Percentiles rank a stretch among this genome's conserved stretches.
Evolutionary conservation across 1,139 yeast genomes (phyloP).

Genomic region (Kodamaea arcana): DNA sequence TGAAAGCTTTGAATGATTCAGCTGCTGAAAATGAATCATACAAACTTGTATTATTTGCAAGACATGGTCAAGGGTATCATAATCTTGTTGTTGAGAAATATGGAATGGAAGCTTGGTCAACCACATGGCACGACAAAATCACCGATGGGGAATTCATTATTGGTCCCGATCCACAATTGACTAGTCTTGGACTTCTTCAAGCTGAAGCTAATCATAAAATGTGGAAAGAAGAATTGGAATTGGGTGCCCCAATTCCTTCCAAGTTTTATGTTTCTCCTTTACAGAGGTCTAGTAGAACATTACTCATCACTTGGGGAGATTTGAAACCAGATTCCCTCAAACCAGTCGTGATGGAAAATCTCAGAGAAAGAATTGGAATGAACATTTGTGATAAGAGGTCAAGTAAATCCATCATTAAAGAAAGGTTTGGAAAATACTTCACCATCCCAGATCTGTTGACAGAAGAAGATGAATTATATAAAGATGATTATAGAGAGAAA

Average conservation of each 20-base stretch:
- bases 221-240: conserved; percentile 16
- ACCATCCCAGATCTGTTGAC: conserved; percentile 15
- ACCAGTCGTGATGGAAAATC: conserved; percentile 13
- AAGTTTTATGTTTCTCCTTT: conserved; percentile 23
- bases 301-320: conserved; percentile 20
- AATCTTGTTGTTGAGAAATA: conserved; percentile 40
- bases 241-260: conserved; percentile 20
- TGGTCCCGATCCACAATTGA: conserved; percentile 47
- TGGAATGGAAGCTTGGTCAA: conserved; percentile 40
- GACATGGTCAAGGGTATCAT: conserved; percentile 48
- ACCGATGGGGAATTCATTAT: conserved; percentile 44
- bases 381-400: conserved; percentile 27
- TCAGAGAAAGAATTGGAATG: conserved; percentile 15
- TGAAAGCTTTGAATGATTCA: conserved; percentile 26
- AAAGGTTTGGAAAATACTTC: conserved; percentile 35
- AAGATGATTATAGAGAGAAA: conserved; percentile 15
- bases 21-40: conserved; percentile 25
- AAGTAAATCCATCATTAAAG: conserved; percentile 26
- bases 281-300: conserved; percentile 21
- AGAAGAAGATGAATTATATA: conserved; percentile 18
- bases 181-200: conserved; percentile 34
- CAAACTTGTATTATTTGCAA: conserved; percentile 38
- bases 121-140: conserved; percentile 35
- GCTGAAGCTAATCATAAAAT: conserved; percentile 26
- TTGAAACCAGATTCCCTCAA: conserved; percentile 12